Percentiles rank a stretch among this genome's conserved stretches.
Evolutionary conservation across 2,329 filamentous ascomycete genomes (phyloP).

Genomic region (Colletotrichum sublineola): DNA sequence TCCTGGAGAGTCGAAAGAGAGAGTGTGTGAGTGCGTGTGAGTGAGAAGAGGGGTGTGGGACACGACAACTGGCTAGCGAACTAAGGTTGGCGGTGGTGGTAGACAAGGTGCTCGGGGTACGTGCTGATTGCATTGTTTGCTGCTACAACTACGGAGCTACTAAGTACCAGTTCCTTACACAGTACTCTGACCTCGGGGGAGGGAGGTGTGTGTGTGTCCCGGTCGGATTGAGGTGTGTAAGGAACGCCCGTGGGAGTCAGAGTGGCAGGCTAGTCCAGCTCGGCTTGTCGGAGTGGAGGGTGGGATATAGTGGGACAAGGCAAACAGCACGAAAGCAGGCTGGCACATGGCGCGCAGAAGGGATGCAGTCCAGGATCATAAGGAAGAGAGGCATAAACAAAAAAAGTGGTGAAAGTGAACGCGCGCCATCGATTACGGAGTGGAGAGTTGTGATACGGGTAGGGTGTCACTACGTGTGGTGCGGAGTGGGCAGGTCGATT

Average conservation of each 20-base stretch:
- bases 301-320: constrained; percentile 37
- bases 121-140: constrained; percentile 26
- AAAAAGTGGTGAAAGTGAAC: constrained; percentile 34
- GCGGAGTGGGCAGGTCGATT: constrained; percentile 37
- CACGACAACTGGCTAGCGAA: constrained; percentile 27
- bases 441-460: constrained; percentile 42
- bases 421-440: constrained; percentile 34
- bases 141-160: constrained; percentile 34
- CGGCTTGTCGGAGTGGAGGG: constrained; percentile 36
- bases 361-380: constrained; percentile 25
- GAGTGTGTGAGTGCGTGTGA: constrained; percentile 22
- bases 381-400: constrained; percentile 20
- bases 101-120: constrained; percentile 29
- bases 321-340: constrained; percentile 43
- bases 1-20: constrained; percentile 30
- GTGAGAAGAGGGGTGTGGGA: constrained; percentile 38
- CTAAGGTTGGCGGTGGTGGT: constrained; percentile 17
- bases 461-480: constrained; percentile 42
- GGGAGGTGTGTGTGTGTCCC: constrained; percentile 27
- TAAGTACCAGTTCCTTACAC: constrained; percentile 21
- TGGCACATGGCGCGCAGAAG: constrained; percentile 41
- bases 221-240: constrained; percentile 34
- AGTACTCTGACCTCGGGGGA: constrained; percentile 5
- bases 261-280: constrained; percentile 33
- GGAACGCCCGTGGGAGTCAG: constrained; percentile 24